Conservation (phyloP, 1,284 basidiomycete species). For the Trichosporon faecale region DNA sequence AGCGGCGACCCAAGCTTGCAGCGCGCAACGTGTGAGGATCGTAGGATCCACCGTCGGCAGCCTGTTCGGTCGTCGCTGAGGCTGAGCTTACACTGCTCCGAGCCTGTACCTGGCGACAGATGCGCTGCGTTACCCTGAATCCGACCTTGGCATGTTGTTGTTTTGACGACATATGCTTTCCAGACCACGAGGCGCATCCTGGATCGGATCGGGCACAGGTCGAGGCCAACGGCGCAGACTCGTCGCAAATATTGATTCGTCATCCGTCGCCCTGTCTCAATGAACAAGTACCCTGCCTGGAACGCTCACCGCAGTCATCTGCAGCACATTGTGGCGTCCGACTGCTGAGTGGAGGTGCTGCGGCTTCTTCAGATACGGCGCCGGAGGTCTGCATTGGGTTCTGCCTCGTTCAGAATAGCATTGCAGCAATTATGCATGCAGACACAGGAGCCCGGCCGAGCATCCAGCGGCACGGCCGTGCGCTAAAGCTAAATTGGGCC, state of each 20-base stretch:
- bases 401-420: too few species aligned
- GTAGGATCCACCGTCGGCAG: too few species aligned
- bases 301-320: neutral
- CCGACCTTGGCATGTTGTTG: neutral
- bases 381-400: too few species aligned
- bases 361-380: too few species aligned
- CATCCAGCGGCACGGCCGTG: neutral
- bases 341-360: neutral
- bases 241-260: too few species aligned
- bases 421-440: neutral
- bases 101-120: neutral
- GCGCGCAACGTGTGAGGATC: neutral
- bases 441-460: neutral
- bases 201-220: neutral
- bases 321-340: neutral
- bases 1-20: neutral
- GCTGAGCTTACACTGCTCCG: neutral
- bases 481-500: neutral
- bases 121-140: neutral
- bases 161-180: neutral
- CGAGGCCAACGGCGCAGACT: neutral
- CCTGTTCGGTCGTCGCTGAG: neutral
- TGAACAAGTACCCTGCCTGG: neutral
- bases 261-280: too few species aligned
- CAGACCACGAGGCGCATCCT: neutral